Evolutionary conservation across 2,329 filamentous ascomycete species (phyloP).

Genomic region (Aspergillus hiratsukae): DNA sequence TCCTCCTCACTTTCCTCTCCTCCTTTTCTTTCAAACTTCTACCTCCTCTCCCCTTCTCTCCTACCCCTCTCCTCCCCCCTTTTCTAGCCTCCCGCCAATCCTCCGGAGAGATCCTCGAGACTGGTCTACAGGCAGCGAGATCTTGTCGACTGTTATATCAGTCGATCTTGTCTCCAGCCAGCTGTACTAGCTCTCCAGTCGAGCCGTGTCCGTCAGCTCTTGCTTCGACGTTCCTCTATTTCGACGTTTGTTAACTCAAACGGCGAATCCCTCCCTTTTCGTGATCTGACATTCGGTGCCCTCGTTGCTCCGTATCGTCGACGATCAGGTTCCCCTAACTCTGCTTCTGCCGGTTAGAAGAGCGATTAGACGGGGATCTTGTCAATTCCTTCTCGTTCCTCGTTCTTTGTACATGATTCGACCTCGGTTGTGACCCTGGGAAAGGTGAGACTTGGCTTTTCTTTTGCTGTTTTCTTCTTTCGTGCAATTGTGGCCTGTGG

Average conservation of each 20-base stretch:
- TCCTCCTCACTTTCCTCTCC: conserved; percentile 34
- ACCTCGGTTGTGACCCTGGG: conserved; percentile 19
- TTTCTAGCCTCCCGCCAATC: conserved; percentile 29
- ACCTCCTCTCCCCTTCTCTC: conserved; percentile 30
- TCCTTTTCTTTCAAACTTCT: conserved; percentile 25
- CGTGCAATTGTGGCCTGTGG: neutral
- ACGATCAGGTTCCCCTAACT: conserved; percentile 31
- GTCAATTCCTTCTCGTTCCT: conserved; percentile 20
- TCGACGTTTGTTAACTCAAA: conserved; percentile 41
- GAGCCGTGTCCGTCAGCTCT: conserved; percentile 36
- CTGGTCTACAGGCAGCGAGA: conserved; percentile 30
- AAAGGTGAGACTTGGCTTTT: conserved; percentile 19
- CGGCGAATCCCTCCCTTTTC: conserved; percentile 25
- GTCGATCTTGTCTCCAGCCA: conserved; percentile 25
- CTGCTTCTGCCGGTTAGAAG: conserved; percentile 38
- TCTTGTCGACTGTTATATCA: conserved; percentile 23
- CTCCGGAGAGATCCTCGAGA: conserved; percentile 36
- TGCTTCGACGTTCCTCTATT: conserved; percentile 30
- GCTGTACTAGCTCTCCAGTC: conserved; percentile 34
- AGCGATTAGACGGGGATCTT: conserved; percentile 29
- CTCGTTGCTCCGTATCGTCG: conserved; percentile 26
- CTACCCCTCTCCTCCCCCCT: conserved; percentile 22
- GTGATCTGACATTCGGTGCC: conserved; percentile 27
- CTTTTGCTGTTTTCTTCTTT: conserved; percentile 1
- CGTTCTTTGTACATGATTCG: conserved; percentile 22